Evolutionary conservation across 192 early-diverging fungal species (phyloP).

Genomic region (Dispira parvispora): DNA sequence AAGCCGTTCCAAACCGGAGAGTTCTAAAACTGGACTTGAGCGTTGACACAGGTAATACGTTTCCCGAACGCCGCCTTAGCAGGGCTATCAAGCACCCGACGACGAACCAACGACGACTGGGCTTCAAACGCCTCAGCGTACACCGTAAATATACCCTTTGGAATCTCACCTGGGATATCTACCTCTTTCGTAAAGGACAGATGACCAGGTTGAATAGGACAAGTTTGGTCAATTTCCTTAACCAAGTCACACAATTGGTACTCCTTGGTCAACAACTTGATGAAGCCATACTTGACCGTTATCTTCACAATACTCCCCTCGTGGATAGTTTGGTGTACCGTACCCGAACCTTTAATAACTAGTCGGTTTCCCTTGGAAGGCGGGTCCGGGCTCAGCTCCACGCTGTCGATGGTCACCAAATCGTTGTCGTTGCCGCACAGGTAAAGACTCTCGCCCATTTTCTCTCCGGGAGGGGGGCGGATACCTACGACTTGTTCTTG

Average conservation of each 20-base stretch:
- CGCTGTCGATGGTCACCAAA: background rate
- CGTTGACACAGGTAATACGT: no score
- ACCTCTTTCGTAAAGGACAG: conserved; percentile 1
- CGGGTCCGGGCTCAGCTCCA: conserved; percentile 10
- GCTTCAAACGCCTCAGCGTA: no score
- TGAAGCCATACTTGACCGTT: conserved; percentile 12
- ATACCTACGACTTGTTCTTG: background rate
- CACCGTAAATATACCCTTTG: background rate
- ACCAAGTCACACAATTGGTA: conserved; percentile 6
- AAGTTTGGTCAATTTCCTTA: background rate
- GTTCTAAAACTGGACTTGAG: background rate
- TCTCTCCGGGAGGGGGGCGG: background rate
- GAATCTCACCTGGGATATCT: conserved; percentile 8
- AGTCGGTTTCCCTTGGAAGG: conserved; percentile 8
- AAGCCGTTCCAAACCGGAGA: background rate
- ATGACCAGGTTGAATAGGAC: conserved; percentile 2
- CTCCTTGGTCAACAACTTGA: conserved; percentile 1
- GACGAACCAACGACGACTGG: no score
- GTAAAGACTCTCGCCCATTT: conserved; percentile 4
- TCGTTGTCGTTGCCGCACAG: conserved; percentile 1
- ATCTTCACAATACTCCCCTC: conserved; percentile 9
- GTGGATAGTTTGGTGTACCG: background rate
- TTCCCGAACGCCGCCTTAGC: no score
- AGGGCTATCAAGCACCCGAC: no score
- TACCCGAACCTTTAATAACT: conserved; percentile 5